phyloP scores from a whole-genome alignment of 2,329 filamentous ascomycete genomes.

The Leptographium flavum region DNA sequence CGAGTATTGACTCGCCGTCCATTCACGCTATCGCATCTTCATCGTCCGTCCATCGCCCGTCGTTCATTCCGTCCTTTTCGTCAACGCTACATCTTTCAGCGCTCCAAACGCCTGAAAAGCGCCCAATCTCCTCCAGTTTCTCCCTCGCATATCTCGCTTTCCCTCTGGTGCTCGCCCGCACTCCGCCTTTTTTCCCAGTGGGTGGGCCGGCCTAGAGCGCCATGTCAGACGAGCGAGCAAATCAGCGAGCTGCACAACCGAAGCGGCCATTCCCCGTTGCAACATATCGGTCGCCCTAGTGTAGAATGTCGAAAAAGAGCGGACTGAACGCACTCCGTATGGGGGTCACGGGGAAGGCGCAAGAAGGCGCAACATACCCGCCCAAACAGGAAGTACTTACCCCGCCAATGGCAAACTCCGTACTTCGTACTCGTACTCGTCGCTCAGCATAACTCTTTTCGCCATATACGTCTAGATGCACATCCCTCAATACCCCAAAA shows the following conservation, averaged over 20 bases:
- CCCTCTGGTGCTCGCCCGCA: neutral
- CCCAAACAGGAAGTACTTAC: neutral
- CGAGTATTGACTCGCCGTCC: too few species aligned
- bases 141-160: too few species aligned
- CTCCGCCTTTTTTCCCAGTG: neutral
- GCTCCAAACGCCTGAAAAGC: too few species aligned
- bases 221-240: neutral
- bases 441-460: too few species aligned
- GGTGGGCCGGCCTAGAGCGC: neutral
- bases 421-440: too few species aligned
- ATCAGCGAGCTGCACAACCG: neutral
- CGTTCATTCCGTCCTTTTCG: too few species aligned
- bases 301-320: neutral
- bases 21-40: too few species aligned
- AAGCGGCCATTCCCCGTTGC: neutral
- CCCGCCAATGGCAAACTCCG: neutral
- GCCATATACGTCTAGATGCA: neutral
- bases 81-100: too few species aligned
- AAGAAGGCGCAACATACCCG: neutral
- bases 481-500: neutral
- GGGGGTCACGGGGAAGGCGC: neutral
- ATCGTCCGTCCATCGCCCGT: too few species aligned
- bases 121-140: too few species aligned
- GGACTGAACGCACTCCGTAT: neutral
- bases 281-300: neutral